Conservation (phyloP, 2,329 filamentous ascomycete species). For the Clarireedia paspali region DNA sequence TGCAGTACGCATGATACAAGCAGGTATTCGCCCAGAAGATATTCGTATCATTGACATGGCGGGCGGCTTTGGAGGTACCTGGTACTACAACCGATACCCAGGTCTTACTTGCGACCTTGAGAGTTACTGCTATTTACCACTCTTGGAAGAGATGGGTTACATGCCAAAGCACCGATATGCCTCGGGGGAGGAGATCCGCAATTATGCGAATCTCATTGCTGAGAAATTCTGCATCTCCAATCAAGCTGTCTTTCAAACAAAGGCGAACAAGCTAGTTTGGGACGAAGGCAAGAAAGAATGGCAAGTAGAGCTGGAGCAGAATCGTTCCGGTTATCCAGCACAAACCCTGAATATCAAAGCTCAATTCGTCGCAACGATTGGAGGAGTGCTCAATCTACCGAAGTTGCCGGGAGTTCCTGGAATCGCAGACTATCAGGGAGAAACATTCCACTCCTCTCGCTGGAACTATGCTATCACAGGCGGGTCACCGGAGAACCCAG, state of each 20-base stretch:
- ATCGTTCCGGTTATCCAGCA: constrained; percentile 17
- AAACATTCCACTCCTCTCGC: constrained; percentile 36
- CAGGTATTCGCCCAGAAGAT: not conserved
- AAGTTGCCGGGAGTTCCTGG: constrained; percentile 38
- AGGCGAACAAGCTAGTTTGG: constrained; percentile 8
- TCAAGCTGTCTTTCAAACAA: constrained; percentile 7
- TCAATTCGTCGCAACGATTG: not conserved
- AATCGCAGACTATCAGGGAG: constrained; percentile 32
- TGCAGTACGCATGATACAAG: not conserved
- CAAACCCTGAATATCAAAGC: not conserved
- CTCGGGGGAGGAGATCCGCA: constrained; percentile 20
- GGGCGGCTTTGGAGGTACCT: constrained; percentile 40
- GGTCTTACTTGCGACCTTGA: constrained; percentile 37
- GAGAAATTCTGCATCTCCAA: constrained; percentile 34
- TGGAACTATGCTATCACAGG: constrained; percentile 34
- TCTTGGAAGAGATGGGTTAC: not conserved
- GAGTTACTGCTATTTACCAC: not conserved
- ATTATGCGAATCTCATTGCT: constrained; percentile 38
- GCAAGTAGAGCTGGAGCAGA: constrained; percentile 12
- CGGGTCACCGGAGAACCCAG: constrained; percentile 15
- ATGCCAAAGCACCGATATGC: constrained; percentile 35
- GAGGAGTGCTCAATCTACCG: constrained; percentile 15
- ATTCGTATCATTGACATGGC: not conserved
- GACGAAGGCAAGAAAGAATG: constrained; percentile 6
- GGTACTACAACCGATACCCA: constrained; percentile 42